Percentiles rank a stretch among this genome's conserved stretches.
Conservation (phyloP, 2,329 filamentous ascomycete genomes). For the Parastagonospora avenae region DNA sequence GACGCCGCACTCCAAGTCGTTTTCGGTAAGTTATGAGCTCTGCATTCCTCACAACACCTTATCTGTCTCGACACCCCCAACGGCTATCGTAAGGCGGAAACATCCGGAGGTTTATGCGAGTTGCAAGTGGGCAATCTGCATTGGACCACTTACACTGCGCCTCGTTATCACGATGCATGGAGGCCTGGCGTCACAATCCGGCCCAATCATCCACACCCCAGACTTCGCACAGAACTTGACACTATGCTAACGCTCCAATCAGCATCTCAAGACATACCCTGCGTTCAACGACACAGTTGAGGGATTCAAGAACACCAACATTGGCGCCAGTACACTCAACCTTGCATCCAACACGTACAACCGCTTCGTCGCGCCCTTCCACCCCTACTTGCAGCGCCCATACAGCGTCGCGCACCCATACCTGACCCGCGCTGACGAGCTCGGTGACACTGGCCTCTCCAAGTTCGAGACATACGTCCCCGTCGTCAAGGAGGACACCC, state of each 20-base stretch:
- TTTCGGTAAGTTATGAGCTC: constrained; percentile 41
- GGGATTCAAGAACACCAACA: constrained; percentile 79
- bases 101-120: background rate
- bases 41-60: background rate
- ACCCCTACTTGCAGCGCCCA: constrained; percentile 78
- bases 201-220: constrained; percentile 2
- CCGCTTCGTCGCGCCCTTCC: constrained; percentile 75
- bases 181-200: constrained; percentile 9
- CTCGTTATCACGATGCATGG: constrained; percentile 12
- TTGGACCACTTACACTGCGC: constrained; percentile 10
- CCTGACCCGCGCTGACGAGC: constrained; percentile 75
- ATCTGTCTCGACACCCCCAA: background rate
- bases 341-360: constrained; percentile 76
- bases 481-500: constrained; percentile 57
- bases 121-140: constrained; percentile 9
- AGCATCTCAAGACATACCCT: constrained; percentile 88
- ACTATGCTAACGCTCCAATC: constrained; percentile 12
- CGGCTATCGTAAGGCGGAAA: background rate
- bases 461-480: constrained; percentile 46
- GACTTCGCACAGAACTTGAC: constrained; percentile 5
- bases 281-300: constrained; percentile 78
- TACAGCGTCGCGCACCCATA: constrained; percentile 86
- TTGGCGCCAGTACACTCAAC: constrained; percentile 81
- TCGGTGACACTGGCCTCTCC: constrained; percentile 45
- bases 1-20: constrained; percentile 44